Conservation (phyloP, 2,329 filamentous ascomycete genomes). For the Aspergillaceae sp. region DNA sequence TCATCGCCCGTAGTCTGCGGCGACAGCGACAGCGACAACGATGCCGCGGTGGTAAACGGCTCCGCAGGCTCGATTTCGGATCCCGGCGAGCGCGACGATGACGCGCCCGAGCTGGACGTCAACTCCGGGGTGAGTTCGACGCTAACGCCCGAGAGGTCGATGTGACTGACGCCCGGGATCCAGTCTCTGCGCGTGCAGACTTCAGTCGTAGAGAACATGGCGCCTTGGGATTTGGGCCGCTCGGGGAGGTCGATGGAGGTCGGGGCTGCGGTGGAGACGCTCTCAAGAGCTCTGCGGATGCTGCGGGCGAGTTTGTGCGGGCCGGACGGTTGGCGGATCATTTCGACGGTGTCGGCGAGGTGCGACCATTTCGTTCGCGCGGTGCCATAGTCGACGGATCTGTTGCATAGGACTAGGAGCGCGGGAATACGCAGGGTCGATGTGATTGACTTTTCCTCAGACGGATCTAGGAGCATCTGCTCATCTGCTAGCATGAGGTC, state of each 20-base stretch:
- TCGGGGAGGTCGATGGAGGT: background rate
- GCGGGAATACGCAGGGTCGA: conserved; percentile 16
- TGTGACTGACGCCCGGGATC: background rate
- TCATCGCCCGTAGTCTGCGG: no score
- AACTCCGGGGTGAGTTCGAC: conserved; percentile 3
- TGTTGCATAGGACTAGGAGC: conserved; percentile 31
- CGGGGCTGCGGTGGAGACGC: no score
- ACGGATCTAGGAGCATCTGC: conserved; percentile 14
- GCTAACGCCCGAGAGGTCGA: background rate
- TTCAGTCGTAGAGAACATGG: no score
- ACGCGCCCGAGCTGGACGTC: background rate
- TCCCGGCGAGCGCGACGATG: background rate
- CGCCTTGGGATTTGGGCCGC: background rate
- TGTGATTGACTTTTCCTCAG: conserved; percentile 6
- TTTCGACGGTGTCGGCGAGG: conserved; percentile 27
- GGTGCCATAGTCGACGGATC: conserved; percentile 26
- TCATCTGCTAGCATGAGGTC: conserved; percentile 32
- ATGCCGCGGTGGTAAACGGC: conserved; percentile 4
- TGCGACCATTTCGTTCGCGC: conserved; percentile 20
- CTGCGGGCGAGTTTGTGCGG: conserved; percentile 35
- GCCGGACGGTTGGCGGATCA: conserved; percentile 33
- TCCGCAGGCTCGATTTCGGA: conserved; percentile 1
- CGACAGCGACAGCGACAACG: no score
- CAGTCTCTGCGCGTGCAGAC: background rate
- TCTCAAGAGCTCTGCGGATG: conserved; percentile 22